phyloP scores from a whole-genome alignment of 305 asterid species.

The Solanum hybrid region DNA sequence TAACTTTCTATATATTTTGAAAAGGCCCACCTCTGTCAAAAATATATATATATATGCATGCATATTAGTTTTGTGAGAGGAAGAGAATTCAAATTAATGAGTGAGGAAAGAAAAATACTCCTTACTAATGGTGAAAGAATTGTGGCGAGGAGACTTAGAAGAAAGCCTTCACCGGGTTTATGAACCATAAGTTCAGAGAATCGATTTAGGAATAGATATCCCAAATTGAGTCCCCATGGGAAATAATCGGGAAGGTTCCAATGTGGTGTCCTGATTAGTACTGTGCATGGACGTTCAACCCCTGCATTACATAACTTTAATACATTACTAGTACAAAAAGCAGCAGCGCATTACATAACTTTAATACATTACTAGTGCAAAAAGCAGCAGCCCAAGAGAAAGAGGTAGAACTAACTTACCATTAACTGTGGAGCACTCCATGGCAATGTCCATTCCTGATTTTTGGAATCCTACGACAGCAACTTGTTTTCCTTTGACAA shows the following conservation, averaged over 20 bases:
- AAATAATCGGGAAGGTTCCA: constrained; percentile 39
- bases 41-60: too few species aligned
- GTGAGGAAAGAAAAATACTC: not conserved
- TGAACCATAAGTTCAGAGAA: constrained; percentile 42
- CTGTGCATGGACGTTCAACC: constrained; percentile 27
- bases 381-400: not conserved
- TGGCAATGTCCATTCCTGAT: constrained; percentile 41
- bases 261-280: constrained; percentile 34
- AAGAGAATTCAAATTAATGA: not conserved
- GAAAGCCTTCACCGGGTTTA: constrained; percentile 38
- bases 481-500: constrained; percentile 25
- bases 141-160: constrained; percentile 29
- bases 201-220: constrained; percentile 24
- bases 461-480: constrained; percentile 42
- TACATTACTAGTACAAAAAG: not conserved
- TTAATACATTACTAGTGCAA: not conserved
- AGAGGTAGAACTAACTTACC: constrained; percentile 11
- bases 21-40: constrained; percentile 37
- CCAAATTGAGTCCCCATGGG: constrained; percentile 43
- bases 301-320: constrained; percentile 12
- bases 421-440: constrained; percentile 29
- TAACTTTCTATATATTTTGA: constrained; percentile 39
- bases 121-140: constrained; percentile 38
- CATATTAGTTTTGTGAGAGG: not conserved
- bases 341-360: not conserved